Base-by-base conservation (phyloP, 441 rosid genomes). In the Pelargonium citronellum region DNA sequence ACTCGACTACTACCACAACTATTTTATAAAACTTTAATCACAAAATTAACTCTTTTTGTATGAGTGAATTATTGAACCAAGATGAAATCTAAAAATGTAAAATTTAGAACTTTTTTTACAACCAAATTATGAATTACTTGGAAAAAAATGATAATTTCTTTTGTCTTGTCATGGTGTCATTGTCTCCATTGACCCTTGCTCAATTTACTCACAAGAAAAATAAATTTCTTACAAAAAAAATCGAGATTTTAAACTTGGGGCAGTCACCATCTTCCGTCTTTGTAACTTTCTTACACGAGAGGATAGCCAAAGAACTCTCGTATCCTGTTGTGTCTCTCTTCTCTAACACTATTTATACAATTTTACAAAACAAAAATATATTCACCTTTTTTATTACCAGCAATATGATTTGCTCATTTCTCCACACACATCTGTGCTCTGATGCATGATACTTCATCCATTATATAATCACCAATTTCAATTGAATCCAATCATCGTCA, bases 181-280 rank as follows among this genome's bases (percentile, higher is more conserved):
- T 27, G 34, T 27, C 34, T 27, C 27, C 27, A 27, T 27, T 27
- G 34, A 27, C 34, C 34, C 34, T 27, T 27, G 34, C 34, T 27
- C 34, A 27, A 27, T 27, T 27, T 27, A 27, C 34, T 27, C 34
- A 2, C 34, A 27, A 27, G 34, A 27, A 27, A 27, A 27, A 27
- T 27, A 1, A 27, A 1, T 27, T 27, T 27, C 34, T 27, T 27
- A 27, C 34, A 20, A 7, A 39, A 51, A 9, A 15, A 34, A 11
- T 58, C 16, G 41, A 61, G 43, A 12, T 67, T 12, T 44, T 34
- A 62, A 73, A 68, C 5, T 53, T 71, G 81, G 71, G 71, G 57
- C 70, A 80, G 81, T 81, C 80, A 70, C 77, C 81, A 64, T 70
- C 79, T 69, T 77, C 71, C 70, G 16, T 72, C 75, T 9, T 70